Evolutionary conservation across 495 filamentous ascomycete genomes (phyloP).

Genomic region (Penicillium robsamsonii): DNA sequence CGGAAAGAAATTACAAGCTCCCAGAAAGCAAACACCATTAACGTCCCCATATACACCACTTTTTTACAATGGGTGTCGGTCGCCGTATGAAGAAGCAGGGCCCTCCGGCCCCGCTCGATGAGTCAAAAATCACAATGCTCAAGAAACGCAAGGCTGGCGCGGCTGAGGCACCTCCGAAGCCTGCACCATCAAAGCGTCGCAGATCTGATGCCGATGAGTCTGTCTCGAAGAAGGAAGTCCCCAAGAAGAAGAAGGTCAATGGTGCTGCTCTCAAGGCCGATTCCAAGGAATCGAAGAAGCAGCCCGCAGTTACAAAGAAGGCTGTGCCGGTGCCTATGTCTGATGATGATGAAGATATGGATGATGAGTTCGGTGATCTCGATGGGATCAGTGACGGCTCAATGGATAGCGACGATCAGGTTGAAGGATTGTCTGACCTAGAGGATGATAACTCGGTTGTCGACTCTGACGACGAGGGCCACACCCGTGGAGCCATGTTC

Average conservation of each 20-base stretch:
- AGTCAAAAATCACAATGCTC: conserved; percentile 68
- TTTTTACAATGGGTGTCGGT: conserved; percentile 73
- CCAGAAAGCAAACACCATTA: conserved; percentile 15
- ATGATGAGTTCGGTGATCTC: conserved; percentile 57
- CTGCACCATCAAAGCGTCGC: conserved; percentile 59
- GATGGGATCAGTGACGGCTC: conserved; percentile 46
- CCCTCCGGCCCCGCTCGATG: conserved; percentile 75
- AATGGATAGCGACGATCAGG: conserved; percentile 53
- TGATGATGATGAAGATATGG: conserved; percentile 40
- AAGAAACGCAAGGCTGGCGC: conserved; percentile 74
- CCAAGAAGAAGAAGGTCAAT: conserved; percentile 14
- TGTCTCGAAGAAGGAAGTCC: conserved; percentile 24
- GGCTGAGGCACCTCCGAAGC: conserved; percentile 38
- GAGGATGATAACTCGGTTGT: conserved; percentile 65
- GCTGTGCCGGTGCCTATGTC: conserved; percentile 48
- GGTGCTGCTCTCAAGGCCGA: conserved; percentile 3
- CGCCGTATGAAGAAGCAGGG: conserved; percentile 97
- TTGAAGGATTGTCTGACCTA: conserved; percentile 49
- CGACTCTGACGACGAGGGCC: conserved; percentile 69
- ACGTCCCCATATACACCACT: conserved; percentile 20
- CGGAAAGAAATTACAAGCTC: conserved; percentile 28
- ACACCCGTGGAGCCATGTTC: conserved; percentile 65
- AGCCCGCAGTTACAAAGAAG: conserved; percentile 34
- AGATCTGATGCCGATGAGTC: conserved; percentile 46
- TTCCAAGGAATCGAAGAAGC: conserved; percentile 33